Percentiles rank a stretch among this genome's conserved stretches.
phyloP scores from a whole-genome alignment of 176 grass and related monocot species.

The Echinochloa phyllopogon region DNA sequence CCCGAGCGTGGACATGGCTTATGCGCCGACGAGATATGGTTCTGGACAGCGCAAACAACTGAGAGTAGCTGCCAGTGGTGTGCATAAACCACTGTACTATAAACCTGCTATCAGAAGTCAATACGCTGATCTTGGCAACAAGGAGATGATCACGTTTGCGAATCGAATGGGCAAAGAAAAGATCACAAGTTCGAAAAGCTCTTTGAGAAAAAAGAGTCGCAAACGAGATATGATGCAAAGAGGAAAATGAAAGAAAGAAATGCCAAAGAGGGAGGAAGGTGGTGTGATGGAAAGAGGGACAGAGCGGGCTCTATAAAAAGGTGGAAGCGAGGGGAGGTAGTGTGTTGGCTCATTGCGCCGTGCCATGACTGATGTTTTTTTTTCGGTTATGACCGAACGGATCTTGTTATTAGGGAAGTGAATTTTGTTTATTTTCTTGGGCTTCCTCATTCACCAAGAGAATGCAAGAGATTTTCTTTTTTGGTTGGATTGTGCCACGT shows the following conservation, averaged over 20 bases:
- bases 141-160: no score
- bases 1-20: constrained; percentile 41
- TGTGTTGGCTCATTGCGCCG: constrained; percentile 7
- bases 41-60: constrained; percentile 3
- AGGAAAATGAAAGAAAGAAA: not conserved
- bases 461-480: no score
- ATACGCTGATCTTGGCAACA: no score
- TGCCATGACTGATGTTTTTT: no score
- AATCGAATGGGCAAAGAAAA: not conserved
- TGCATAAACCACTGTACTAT: constrained; percentile 33
- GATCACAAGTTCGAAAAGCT: not conserved
- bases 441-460: no score
- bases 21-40: not conserved
- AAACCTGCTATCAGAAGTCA: not conserved
- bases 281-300: not conserved
- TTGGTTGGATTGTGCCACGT: no score
- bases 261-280: not conserved
- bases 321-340: not conserved
- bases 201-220: not conserved
- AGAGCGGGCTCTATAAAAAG: constrained; percentile 37
- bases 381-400: no score
- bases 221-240: not conserved
- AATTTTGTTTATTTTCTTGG: no score
- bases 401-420: no score
- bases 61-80: not conserved